Base-by-base conservation (phyloP, 2,329 filamentous ascomycete genomes). In the Colletotrichum incanum region DNA sequence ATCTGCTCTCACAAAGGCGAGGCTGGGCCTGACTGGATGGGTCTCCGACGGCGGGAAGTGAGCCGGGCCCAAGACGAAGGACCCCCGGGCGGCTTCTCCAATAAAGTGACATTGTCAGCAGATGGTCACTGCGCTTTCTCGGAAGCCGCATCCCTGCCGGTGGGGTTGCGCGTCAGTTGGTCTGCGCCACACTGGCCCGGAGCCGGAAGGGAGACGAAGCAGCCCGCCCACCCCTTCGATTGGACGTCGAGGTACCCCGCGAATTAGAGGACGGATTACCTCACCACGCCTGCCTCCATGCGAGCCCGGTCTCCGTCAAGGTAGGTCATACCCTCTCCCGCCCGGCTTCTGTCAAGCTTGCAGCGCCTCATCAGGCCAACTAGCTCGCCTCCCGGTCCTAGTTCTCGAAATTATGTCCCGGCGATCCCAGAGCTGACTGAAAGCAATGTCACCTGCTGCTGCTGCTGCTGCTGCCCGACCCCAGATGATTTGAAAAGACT, bases 101-200 rank as follows among this genome's bases (percentile, higher is more conserved):
- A n/a, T 28, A 63, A 41, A 60, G 56, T 60, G 56, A 60, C 56
- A 47, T 47, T 56, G 43, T 49, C 45, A 62, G 59, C 59, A 50
- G 31, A 37, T 34, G 62, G 62, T 55, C 62, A 56, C 41, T 65
- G 63, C 63, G 52, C 49, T 50, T 58, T 50, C 61, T 65, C 54
- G 37, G 67, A 66, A 54, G 52, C 50, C 59, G 8, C 39, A 59
- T 47, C 67, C 67, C 45, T 70, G 67, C 37, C 18, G 34, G 56
- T 61, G 55, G 64, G 55, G 65, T 71, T 71, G 67, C 63, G 67
- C 56, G 68, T 71, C 58, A 62, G 58, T 71, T 16, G 28, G 37
- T 50, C 68, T 63, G 65, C 68, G 68, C 68, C 68, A 71, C 68
- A 71, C 49, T 71, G 47, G 9, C 20, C 37, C 65, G 55, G 55